phyloP scores from a whole-genome alignment of 2,329 filamentous ascomycete genomes.

The Hypocreales sp. region DNA sequence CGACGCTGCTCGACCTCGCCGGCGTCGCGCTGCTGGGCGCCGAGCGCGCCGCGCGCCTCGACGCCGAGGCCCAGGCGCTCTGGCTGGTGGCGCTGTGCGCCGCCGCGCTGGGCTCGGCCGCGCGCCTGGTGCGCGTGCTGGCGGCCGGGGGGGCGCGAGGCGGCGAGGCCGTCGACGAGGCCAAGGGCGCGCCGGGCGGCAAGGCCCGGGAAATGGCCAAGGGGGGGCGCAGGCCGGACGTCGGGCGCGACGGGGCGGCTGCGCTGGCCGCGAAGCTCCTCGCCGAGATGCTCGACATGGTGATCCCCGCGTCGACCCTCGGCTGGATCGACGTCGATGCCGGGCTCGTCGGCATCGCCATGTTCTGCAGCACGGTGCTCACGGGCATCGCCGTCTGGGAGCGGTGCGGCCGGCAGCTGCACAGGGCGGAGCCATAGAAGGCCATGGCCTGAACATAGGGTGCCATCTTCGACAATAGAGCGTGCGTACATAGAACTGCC shows the following conservation, averaged over 20 bases:
- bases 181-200: slow-evolving; percentile 9
- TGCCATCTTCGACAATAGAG: too few relatives aligned
- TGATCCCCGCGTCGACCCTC: slow-evolving; percentile 42
- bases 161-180: slow-evolving; percentile 3
- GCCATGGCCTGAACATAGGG: too few relatives aligned
- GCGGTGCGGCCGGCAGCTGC: slow-evolving; percentile 19
- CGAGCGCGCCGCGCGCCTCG: slow-evolving; percentile 27
- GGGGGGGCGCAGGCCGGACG: slow-evolving; percentile 10
- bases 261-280: slow-evolving; percentile 31
- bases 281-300: slow-evolving; percentile 44
- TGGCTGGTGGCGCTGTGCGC: slow-evolving; percentile 51
- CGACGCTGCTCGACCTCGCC: slow-evolving; percentile 41
- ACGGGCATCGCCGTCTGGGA: slow-evolving; percentile 48
- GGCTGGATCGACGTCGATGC: slow-evolving; percentile 41
- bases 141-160: slow-evolving; percentile 18
- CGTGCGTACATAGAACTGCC: too few relatives aligned
- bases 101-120: slow-evolving; percentile 26
- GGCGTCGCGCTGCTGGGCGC: slow-evolving; percentile 36
- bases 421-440: too few relatives aligned
- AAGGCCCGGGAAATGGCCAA: too few relatives aligned
- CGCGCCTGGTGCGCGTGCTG: slow-evolving; percentile 24
- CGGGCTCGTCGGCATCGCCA: slow-evolving; percentile 38
- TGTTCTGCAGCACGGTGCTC: slow-evolving; percentile 46
- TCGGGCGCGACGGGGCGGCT: slow-evolving; percentile 13
- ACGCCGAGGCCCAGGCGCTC: slow-evolving; percentile 48